Percentiles rank a stretch among this genome's conserved stretches.
phyloP scores from a whole-genome alignment of 352 stramenopile genomes.

The Blastocystis hominis region DNA sequence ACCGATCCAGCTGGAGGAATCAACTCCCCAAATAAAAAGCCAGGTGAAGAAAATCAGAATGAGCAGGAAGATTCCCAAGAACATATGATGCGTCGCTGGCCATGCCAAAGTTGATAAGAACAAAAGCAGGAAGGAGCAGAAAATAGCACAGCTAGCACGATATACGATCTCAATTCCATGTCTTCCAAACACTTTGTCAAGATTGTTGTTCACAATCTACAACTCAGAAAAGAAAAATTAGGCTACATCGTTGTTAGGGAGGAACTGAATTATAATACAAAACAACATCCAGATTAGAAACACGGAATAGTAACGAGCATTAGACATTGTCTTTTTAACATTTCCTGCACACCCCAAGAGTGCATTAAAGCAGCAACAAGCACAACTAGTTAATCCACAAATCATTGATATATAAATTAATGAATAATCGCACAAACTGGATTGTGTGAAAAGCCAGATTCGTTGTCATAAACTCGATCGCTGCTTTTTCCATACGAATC shows the following conservation, averaged over 20 bases:
- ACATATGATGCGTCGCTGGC: constrained; percentile 4
- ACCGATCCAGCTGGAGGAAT: not conserved
- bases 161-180: constrained; percentile 42
- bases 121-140: not conserved
- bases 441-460: not conserved
- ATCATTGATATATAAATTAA: not conserved
- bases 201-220: not conserved
- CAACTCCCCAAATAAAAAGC: constrained; percentile 12
- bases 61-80: not conserved
- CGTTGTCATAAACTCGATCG: not conserved
- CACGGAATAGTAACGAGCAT: not conserved
- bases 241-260: not conserved
- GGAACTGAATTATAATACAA: not conserved
- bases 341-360: no score
- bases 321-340: constrained; percentile 6
- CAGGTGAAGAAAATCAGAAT: not conserved
- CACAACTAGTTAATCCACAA: not conserved
- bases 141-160: not conserved
- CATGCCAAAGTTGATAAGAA: not conserved
- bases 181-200: not conserved
- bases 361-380: no score
- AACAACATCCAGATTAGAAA: constrained; percentile 10
- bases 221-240: not conserved
- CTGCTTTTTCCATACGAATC: no score
- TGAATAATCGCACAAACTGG: not conserved